Percentiles rank a stretch among this genome's conserved stretches.
Conservation (phyloP, 805 yeast genomes). For the Blastobotrys attinorum region DNA sequence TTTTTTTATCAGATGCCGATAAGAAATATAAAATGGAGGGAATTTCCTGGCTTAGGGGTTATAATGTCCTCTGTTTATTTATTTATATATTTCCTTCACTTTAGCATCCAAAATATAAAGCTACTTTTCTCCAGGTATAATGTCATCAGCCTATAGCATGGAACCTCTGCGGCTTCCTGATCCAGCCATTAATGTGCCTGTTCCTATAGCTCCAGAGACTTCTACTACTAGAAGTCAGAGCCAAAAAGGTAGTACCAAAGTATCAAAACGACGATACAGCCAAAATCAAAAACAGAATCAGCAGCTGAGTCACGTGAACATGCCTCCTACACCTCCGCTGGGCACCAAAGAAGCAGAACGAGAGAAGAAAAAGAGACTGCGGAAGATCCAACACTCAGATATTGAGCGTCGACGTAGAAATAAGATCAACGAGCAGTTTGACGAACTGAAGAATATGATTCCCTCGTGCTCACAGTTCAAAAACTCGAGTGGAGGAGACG, state of each 20-base stretch:
- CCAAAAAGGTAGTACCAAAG: background rate
- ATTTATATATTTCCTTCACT: too few relatives aligned
- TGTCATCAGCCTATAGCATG: too few relatives aligned
- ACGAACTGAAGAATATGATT: constrained; percentile 64
- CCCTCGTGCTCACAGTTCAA: constrained; percentile 64
- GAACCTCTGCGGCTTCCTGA: constrained; percentile 4
- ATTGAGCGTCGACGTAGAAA: constrained; percentile 74
- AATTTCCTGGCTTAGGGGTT: too few relatives aligned
- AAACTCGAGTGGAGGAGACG: constrained; percentile 33
- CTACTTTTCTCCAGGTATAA: too few relatives aligned
- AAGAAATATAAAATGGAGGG: too few relatives aligned
- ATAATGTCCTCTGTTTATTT: too few relatives aligned
- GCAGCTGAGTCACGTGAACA: background rate
- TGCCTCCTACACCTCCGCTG: background rate
- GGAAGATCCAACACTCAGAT: constrained; percentile 59
- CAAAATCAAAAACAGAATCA: too few relatives aligned
- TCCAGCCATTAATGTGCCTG: constrained; percentile 4
- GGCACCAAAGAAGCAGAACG: background rate
- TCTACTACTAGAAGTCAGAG: background rate
- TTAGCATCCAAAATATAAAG: too few relatives aligned
- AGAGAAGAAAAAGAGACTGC: constrained; percentile 35
- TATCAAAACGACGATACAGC: background rate
- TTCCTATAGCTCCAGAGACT: background rate
- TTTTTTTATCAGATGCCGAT: too few relatives aligned
- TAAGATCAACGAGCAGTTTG: constrained; percentile 76